These are phyloP conservation scores for Apophysomyces elegans DNA, from an alignment of 371 early-diverging fungal species.

Conservation along the genomic window DNA sequence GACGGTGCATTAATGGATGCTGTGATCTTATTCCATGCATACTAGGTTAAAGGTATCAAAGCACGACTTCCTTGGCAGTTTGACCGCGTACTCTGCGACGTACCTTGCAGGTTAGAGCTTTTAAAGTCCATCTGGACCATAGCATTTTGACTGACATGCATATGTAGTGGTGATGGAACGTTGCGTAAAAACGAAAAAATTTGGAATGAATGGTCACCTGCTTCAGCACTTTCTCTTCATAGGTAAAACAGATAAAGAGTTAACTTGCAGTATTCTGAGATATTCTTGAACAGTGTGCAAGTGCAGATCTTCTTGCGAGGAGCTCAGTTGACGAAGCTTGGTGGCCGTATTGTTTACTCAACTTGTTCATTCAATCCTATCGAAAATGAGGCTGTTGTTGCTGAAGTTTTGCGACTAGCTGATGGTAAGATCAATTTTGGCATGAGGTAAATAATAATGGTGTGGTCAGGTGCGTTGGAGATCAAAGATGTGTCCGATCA, in stretches of 20 bases:
- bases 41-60: neutral
- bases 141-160: neutral
- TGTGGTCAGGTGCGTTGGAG: slow-evolving; percentile 61
- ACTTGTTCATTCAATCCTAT: slow-evolving; percentile 99
- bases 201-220: slow-evolving; percentile 87
- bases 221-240: slow-evolving; percentile 82
- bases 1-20: neutral
- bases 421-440: slow-evolving; percentile 39
- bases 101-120: slow-evolving; percentile 79
- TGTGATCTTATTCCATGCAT: neutral
- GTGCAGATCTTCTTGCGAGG: slow-evolving; percentile 89
- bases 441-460: neutral
- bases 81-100: slow-evolving; percentile 98
- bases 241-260: slow-evolving; percentile 42
- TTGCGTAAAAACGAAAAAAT: slow-evolving; percentile 95
- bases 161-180: slow-evolving; percentile 96
- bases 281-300: slow-evolving; percentile 63
- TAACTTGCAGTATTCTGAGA: neutral
- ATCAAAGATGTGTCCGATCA: slow-evolving; percentile 83
- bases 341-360: slow-evolving; percentile 97
- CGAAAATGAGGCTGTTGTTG: slow-evolving; percentile 97
- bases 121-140: neutral
- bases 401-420: slow-evolving; percentile 73
- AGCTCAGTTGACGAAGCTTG: slow-evolving; percentile 86
- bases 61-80: slow-evolving; percentile 64